Conservation (phyloP, 2,329 filamentous ascomycete species). For the Arthrinium puccinioides region DNA sequence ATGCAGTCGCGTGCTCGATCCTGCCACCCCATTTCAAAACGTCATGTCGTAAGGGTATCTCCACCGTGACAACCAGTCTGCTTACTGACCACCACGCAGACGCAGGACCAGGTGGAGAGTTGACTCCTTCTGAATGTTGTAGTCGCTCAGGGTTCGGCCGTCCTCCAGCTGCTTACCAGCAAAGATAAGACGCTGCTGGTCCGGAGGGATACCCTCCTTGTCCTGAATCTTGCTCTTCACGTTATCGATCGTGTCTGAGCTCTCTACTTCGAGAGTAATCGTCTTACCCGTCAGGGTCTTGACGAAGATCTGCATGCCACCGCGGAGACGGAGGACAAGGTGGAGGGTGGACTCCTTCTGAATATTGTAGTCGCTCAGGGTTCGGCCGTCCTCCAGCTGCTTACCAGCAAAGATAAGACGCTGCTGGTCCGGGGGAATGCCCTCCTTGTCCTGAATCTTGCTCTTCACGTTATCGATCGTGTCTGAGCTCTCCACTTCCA, state of each 20-base stretch:
- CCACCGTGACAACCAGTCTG: slow-evolving; percentile 6
- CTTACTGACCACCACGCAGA: slow-evolving; percentile 57
- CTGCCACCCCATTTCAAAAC: not conserved
- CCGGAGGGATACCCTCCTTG: slow-evolving; percentile 65
- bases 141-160: slow-evolving; percentile 74
- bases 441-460: slow-evolving; percentile 92
- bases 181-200: slow-evolving; percentile 65
- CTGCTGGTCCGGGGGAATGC: slow-evolving; percentile 91
- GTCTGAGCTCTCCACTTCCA: slow-evolving; percentile 83
- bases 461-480: slow-evolving; percentile 92
- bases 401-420: slow-evolving; percentile 91
- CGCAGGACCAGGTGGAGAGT: slow-evolving; percentile 65
- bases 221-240: slow-evolving; percentile 66
- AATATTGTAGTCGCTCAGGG: slow-evolving; percentile 92
- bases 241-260: slow-evolving; percentile 63
- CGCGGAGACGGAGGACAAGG: slow-evolving; percentile 72
- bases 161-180: slow-evolving; percentile 68
- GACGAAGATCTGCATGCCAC: slow-evolving; percentile 72
- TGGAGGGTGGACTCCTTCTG: slow-evolving; percentile 85
- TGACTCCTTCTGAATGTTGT: slow-evolving; percentile 80
- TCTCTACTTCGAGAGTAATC: slow-evolving; percentile 62
- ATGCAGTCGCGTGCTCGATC: not conserved
- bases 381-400: slow-evolving; percentile 88
- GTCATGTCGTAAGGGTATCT: slow-evolving; percentile 6
- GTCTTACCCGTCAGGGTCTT: slow-evolving; percentile 66